Percentiles rank a stretch among this genome's conserved stretches.
Evolutionary conservation across 495 filamentous ascomycete genomes (phyloP).

Genomic region (Aspergillus cavernicola): DNA sequence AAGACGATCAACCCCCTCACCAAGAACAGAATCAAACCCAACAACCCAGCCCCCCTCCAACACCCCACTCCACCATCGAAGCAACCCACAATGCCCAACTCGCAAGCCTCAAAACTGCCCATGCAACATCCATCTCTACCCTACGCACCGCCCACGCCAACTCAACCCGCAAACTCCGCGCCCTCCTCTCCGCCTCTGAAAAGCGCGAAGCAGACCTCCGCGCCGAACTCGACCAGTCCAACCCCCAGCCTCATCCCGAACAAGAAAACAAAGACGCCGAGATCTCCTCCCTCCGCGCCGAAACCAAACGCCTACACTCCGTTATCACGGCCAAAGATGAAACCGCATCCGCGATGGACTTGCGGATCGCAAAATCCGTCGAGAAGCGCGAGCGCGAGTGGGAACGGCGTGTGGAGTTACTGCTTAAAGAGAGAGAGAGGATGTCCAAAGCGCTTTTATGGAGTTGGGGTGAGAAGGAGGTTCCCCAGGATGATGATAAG

Average conservation of each 20-base stretch:
- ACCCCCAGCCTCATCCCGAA: slow-evolving; percentile 15
- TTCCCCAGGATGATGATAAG: slow-evolving; percentile 17
- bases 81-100: slow-evolving; percentile 38
- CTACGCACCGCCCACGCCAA: slow-evolving; percentile 43
- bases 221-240: slow-evolving; percentile 32
- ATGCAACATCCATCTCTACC: slow-evolving; percentile 36
- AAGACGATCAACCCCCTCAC: slow-evolving; percentile 60
- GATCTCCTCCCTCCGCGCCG: slow-evolving; percentile 27
- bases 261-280: slow-evolving; percentile 9
- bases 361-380: slow-evolving; percentile 40
- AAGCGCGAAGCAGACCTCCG: slow-evolving; percentile 42
- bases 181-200: slow-evolving; percentile 37
- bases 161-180: slow-evolving; percentile 38
- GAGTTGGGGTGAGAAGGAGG: slow-evolving; percentile 50
- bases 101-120: slow-evolving; percentile 35
- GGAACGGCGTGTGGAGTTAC: slow-evolving; percentile 46
- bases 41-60: slow-evolving; percentile 21
- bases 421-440: slow-evolving; percentile 54
- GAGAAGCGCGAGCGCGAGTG: slow-evolving; percentile 51
- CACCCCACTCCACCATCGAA: slow-evolving; percentile 26
- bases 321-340: slow-evolving; percentile 41
- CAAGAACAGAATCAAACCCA: slow-evolving; percentile 30
- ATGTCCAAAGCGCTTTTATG: slow-evolving; percentile 50
- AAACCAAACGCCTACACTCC: slow-evolving; percentile 32
- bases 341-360: slow-evolving; percentile 36